These are phyloP conservation scores for Metschnikowia continentalis DNA, from an alignment of 805 yeast species.

Conservation along the genomic window DNA sequence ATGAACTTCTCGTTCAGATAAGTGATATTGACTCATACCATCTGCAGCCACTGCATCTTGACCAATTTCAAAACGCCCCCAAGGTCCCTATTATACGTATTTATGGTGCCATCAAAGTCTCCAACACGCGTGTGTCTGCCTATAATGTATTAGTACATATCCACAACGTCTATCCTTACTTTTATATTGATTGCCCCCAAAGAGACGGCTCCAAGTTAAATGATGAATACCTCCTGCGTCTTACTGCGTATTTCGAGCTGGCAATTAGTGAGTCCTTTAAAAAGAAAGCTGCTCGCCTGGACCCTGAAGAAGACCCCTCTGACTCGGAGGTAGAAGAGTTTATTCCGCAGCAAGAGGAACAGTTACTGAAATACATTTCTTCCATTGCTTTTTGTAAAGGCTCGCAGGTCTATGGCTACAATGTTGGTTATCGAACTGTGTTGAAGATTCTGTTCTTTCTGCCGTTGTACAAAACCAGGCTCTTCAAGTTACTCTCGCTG, in stretches of 20 bases:
- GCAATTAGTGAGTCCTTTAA: constrained; percentile 38
- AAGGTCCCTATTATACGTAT: constrained; percentile 75
- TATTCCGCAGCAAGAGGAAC: background rate
- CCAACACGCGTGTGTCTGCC: constrained; percentile 24
- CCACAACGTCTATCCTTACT: constrained; percentile 81
- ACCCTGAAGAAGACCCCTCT: constrained; percentile 10
- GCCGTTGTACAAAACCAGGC: constrained; percentile 54
- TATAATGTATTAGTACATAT: constrained; percentile 54
- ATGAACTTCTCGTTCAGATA: constrained; percentile 43
- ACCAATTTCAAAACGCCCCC: constrained; percentile 37
- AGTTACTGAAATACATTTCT: constrained; percentile 45
- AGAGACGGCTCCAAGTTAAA: constrained; percentile 11
- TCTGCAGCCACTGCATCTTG: constrained; percentile 50
- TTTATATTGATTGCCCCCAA: constrained; percentile 62
- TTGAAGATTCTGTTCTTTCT: constrained; percentile 66
- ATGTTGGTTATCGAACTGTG: constrained; percentile 57
- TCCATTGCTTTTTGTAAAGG: constrained; percentile 66
- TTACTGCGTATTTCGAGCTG: constrained; percentile 45
- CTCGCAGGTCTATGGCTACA: constrained; percentile 80
- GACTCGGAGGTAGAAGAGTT: constrained; percentile 8
- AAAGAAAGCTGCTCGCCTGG: constrained; percentile 14
- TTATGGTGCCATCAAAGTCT: constrained; percentile 65
- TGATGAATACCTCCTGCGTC: constrained; percentile 30
- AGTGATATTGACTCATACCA: constrained; percentile 66
- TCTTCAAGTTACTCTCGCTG: constrained; percentile 45